Percentiles rank a stretch among this genome's conserved stretches.
Conservation (phyloP, 140 eudicot genomes). For the Ambrosia hybrid region DNA sequence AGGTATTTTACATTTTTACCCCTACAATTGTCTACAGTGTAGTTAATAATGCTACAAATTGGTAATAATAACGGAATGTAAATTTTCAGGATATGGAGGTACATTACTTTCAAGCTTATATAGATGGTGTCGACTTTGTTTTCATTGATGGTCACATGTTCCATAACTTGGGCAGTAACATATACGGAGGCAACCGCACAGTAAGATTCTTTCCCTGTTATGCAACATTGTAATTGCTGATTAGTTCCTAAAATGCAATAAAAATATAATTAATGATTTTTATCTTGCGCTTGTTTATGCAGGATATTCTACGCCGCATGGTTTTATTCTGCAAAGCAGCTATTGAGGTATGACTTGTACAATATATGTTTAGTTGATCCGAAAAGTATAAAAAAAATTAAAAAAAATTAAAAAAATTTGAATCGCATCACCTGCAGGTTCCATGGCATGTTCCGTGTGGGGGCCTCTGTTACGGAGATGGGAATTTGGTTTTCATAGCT, state of each 20-base stretch:
- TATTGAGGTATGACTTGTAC: conserved; percentile 71
- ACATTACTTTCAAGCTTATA: conserved; percentile 71
- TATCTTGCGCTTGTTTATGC: conserved; percentile 26
- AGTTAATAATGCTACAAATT: conserved; percentile 4
- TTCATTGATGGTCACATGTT: conserved; percentile 75
- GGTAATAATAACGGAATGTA: conserved; percentile 2
- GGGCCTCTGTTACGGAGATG: conserved; percentile 93
- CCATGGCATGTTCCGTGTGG: conserved; percentile 99
- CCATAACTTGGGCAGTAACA: conserved; percentile 64
- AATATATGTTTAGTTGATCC: not conserved
- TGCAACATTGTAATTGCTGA: not conserved
- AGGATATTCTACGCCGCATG: conserved; percentile 95
- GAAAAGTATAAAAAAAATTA: no score
- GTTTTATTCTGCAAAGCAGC: conserved; percentile 97
- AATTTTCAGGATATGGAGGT: conserved; percentile 81
- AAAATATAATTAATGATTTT: not conserved
- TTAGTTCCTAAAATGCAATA: not conserved
- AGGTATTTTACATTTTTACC: conserved; percentile 40
- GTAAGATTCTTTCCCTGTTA: conserved; percentile 37
- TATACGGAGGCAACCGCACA: conserved; percentile 82
- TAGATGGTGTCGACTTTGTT: conserved; percentile 96
- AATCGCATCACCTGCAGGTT: conserved; percentile 43
- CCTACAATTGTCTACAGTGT: not conserved
- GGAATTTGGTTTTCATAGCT: conserved; percentile 93
- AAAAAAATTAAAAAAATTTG: no score